phyloP scores from a whole-genome alignment of 352 stramenopile species.

The Pythium rishiriense region DNA sequence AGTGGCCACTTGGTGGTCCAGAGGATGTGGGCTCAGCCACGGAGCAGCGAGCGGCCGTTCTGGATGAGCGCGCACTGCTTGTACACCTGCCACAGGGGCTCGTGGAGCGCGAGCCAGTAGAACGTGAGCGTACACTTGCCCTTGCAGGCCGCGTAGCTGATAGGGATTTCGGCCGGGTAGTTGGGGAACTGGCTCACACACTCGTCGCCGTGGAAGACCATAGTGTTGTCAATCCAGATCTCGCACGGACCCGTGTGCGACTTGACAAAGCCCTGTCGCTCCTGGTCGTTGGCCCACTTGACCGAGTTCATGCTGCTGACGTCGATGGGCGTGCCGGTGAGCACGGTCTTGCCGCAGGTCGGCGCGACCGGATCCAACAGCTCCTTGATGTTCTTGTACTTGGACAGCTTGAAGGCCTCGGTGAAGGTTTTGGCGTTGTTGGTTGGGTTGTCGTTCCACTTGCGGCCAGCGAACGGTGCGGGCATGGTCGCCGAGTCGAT shows the following conservation, averaged over 20 bases:
- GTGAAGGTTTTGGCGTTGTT: conserved; percentile 40
- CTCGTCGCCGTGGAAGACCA: conserved; percentile 31
- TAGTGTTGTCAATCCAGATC: conserved; percentile 28
- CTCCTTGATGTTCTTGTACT: conserved; percentile 24
- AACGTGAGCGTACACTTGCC: conserved; percentile 44
- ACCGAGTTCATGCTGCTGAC: conserved; percentile 28
- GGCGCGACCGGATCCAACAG: conserved; percentile 27
- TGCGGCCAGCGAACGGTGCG: conserved; percentile 43
- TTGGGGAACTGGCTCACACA: conserved; percentile 37
- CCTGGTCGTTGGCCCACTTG: conserved; percentile 42
- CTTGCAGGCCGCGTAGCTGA: conserved; percentile 47
- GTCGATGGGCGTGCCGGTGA: conserved; percentile 15
- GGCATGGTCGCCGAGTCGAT: conserved; percentile 40
- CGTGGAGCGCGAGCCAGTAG: conserved; percentile 35
- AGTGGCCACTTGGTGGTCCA: not conserved
- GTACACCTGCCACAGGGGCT: conserved; percentile 32
- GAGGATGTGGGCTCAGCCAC: not conserved
- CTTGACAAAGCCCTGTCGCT: conserved; percentile 45
- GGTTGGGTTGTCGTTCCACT: conserved; percentile 51
- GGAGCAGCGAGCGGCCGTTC: conserved; percentile 11
- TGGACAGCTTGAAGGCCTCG: conserved; percentile 21
- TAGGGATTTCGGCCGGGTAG: conserved; percentile 37
- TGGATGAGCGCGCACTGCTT: conserved; percentile 30
- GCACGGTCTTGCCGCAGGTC: conserved; percentile 27
- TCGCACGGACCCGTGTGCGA: conserved; percentile 28